phyloP scores from a whole-genome alignment of 2,329 filamentous ascomycete species.

The Xylariaceae sp. region DNA sequence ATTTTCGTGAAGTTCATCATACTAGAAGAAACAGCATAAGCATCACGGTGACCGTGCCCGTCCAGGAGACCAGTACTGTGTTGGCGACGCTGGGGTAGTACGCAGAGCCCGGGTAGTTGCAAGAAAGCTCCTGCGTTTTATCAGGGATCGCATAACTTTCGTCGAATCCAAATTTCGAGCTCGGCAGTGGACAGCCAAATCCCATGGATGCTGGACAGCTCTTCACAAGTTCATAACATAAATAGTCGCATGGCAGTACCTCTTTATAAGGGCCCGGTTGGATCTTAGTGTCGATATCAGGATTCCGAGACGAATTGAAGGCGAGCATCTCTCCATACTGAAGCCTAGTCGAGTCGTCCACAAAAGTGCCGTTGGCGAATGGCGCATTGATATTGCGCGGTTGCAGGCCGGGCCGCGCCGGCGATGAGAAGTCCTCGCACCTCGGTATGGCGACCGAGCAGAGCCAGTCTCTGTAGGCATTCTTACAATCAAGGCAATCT shows the following conservation, averaged over 20 bases:
- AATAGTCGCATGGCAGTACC: conserved; percentile 77
- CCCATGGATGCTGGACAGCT: conserved; percentile 72
- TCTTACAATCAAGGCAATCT: conserved; percentile 68
- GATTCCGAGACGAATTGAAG: conserved; percentile 60
- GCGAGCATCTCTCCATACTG: conserved; percentile 32
- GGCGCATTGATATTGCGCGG: conserved; percentile 65
- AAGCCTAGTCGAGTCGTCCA: conserved; percentile 33
- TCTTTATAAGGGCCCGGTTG: conserved; percentile 90
- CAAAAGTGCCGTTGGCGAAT: conserved; percentile 65
- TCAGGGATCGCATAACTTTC: conserved; percentile 41
- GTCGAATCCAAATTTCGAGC: conserved; percentile 36
- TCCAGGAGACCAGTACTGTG: conserved; percentile 23
- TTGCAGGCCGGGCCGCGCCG: conserved; percentile 49
- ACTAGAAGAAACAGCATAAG: conserved; percentile 15
- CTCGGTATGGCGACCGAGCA: conserved; percentile 90
- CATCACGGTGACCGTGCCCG: conserved; percentile 17
- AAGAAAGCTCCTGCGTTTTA: conserved; percentile 36
- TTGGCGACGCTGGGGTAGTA: conserved; percentile 43
- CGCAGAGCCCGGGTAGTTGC: conserved; percentile 58
- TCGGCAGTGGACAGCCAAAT: conserved; percentile 65
- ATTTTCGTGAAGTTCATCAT: conserved; percentile 9
- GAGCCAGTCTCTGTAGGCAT: conserved; percentile 89
- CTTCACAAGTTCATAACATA: conserved; percentile 82
- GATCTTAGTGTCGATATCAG: conserved; percentile 65
- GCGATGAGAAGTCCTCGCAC: conserved; percentile 72